A percentile compares a stretch with the other conserved stretches of the same genome.
Conservation (phyloP, 768 basidiomycete genomes). For the Hypsizygus marmoreus region DNA sequence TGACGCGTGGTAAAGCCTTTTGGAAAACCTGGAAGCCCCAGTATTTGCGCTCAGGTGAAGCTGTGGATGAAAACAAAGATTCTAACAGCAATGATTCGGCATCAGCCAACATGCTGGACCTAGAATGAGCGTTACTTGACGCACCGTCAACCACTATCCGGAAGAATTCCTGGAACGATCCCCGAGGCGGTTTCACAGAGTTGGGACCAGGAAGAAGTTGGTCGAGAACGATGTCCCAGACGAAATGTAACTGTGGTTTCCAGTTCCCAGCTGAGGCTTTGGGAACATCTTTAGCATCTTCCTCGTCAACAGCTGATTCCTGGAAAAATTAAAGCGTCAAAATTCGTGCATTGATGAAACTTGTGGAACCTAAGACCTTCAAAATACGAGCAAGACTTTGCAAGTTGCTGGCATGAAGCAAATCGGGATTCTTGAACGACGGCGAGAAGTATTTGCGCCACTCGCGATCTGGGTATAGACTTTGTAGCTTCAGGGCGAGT, state of each 20-base stretch:
- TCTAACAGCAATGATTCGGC: slow-evolving; percentile 56
- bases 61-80: slow-evolving; percentile 79
- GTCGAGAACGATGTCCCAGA: slow-evolving; percentile 85
- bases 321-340: slow-evolving; percentile 24
- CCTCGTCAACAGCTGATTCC: slow-evolving; percentile 62
- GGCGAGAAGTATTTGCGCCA: slow-evolving; percentile 72
- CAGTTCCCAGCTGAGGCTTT: slow-evolving; percentile 62
- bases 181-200: slow-evolving; percentile 40
- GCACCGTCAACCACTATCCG: slow-evolving; percentile 87
- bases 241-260: slow-evolving; percentile 92
- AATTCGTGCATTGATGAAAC: slow-evolving; percentile 4
- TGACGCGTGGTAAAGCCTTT: slow-evolving; percentile 70
- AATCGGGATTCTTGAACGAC: slow-evolving; percentile 71
- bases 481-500: slow-evolving; percentile 70
- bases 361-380: slow-evolving; percentile 53
- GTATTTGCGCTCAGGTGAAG: slow-evolving; percentile 87
- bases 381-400: slow-evolving; percentile 70
- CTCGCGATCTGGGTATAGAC: slow-evolving; percentile 55
- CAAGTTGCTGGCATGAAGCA: slow-evolving; percentile 78
- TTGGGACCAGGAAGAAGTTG: slow-evolving; percentile 58
- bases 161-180: slow-evolving; percentile 90
- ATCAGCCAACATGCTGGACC: slow-evolving; percentile 3
- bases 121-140: slow-evolving; percentile 19
- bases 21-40: slow-evolving; percentile 96
- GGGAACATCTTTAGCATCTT: slow-evolving; percentile 45